These are phyloP conservation scores for Pezizomycotina sp. DNA, from an alignment of 2,329 filamentous ascomycete genomes.

Conservation along the genomic window DNA sequence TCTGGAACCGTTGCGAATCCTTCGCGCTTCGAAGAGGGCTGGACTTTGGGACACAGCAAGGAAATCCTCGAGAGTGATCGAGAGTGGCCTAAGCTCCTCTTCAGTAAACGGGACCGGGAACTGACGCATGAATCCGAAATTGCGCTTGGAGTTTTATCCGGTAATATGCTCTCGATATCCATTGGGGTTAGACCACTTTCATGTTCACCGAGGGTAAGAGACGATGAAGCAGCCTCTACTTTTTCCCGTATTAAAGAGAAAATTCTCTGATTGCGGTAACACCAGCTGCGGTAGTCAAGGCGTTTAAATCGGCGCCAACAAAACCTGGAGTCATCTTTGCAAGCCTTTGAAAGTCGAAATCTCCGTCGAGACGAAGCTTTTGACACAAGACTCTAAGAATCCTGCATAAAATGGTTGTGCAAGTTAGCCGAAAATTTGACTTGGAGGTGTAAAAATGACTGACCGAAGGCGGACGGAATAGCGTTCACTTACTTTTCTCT, in stretches of 20 bases:
- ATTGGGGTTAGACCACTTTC: constrained; percentile 7
- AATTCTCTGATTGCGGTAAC: constrained; percentile 46
- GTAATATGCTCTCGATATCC: constrained; percentile 27
- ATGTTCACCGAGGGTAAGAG: constrained; percentile 7
- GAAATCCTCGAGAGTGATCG: constrained; percentile 53
- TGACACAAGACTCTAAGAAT: constrained; percentile 61
- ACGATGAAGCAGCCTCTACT: no score
- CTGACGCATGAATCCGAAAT: no score
- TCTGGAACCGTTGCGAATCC: constrained; percentile 89
- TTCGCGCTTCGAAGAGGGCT: constrained; percentile 73
- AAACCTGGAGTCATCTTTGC: constrained; percentile 82
- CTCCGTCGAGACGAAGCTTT: constrained; percentile 45
- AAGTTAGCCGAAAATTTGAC: not conserved
- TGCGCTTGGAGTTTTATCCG: no score
- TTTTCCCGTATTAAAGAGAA: no score
- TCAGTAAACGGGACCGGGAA: constrained; percentile 17
- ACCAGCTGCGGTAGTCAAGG: constrained; percentile 49
- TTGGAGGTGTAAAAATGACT: not conserved
- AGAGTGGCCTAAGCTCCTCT: constrained; percentile 27
- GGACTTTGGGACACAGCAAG: constrained; percentile 56
- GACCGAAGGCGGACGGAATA: not conserved
- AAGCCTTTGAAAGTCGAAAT: constrained; percentile 56
- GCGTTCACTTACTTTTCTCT: constrained; percentile 39
- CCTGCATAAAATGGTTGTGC: constrained; percentile 11
- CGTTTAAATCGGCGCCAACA: constrained; percentile 74